Evolutionary conservation across 2,329 filamentous ascomycete genomes (phyloP).

Genomic region (Thermoascus crustaceus): DNA sequence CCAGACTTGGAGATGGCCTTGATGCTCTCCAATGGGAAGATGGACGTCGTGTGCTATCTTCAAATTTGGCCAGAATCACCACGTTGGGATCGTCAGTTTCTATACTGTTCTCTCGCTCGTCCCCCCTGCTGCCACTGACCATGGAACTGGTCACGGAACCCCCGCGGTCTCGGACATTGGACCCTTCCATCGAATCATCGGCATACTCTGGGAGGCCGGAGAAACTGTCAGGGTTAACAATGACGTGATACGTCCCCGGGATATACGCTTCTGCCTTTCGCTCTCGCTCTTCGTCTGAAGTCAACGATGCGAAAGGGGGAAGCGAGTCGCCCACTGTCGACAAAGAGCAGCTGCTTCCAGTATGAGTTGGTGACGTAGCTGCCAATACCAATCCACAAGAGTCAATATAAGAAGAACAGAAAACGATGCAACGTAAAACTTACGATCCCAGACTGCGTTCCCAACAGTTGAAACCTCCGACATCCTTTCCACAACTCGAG

Average conservation of each 20-base stretch:
- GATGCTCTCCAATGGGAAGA: conserved; percentile 22
- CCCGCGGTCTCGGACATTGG: conserved; percentile 16
- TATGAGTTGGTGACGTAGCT: conserved; percentile 23
- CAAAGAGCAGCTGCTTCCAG: conserved; percentile 19
- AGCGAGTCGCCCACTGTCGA: conserved; percentile 38
- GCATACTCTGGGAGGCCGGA: conserved; percentile 44
- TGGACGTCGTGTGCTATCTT: conserved; percentile 34
- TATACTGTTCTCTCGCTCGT: conserved; percentile 14
- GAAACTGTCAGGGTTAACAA: conserved; percentile 49
- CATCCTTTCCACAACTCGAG: conserved; percentile 44
- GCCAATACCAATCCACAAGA: conserved; percentile 9
- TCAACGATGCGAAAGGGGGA: conserved; percentile 46
- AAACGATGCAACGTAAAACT: conserved; percentile 15
- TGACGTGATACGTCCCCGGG: conserved; percentile 49
- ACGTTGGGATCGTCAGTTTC: conserved; percentile 38
- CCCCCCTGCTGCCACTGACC: conserved; percentile 21
- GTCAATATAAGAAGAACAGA: conserved; percentile 4
- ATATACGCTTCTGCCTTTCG: conserved; percentile 44
- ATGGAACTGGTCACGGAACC: conserved; percentile 20
- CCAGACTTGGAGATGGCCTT: conserved; percentile 28
- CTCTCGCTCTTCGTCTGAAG: conserved; percentile 51
- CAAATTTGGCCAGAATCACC: conserved; percentile 44
- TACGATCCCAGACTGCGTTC: conserved; percentile 51
- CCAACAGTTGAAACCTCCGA: conserved; percentile 43
- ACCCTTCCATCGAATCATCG: conserved; percentile 23